These are phyloP conservation scores for Lactarius pseudohatsudake DNA, from an alignment of 768 basidiomycete species.

Conservation along the genomic window DNA sequence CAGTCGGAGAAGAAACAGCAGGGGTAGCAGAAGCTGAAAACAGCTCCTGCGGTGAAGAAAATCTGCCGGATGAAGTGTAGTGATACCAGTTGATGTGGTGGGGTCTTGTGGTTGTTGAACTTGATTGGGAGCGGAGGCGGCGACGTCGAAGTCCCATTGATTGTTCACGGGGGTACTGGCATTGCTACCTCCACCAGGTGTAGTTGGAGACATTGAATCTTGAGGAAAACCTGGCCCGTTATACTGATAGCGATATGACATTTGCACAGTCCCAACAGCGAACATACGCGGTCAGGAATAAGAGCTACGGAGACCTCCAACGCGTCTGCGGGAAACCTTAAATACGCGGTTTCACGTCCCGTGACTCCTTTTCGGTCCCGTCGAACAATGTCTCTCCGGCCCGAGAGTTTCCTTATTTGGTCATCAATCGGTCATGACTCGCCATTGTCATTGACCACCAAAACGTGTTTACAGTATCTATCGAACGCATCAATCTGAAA, in stretches of 20 bases:
- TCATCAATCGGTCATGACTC: background rate
- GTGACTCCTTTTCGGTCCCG: slow-evolving; percentile 25
- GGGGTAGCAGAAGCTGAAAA: slow-evolving; percentile 18
- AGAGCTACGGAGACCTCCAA: slow-evolving; percentile 10
- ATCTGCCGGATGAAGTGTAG: slow-evolving; percentile 26
- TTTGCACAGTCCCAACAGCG: slow-evolving; percentile 23
- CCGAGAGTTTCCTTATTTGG: slow-evolving; percentile 16
- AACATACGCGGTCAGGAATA: slow-evolving; percentile 27
- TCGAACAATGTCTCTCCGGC: slow-evolving; percentile 25
- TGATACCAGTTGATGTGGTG: slow-evolving; percentile 8
- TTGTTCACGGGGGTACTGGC: slow-evolving; percentile 28
- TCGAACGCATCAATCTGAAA: background rate
- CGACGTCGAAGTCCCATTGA: slow-evolving; percentile 27
- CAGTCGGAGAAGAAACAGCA: slow-evolving; percentile 19
- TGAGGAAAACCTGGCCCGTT: slow-evolving; percentile 20
- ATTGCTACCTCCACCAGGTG: slow-evolving; percentile 28
- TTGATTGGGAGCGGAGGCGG: slow-evolving; percentile 16
- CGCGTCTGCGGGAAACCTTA: slow-evolving; percentile 16
- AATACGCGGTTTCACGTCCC: slow-evolving; percentile 17
- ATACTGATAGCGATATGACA: slow-evolving; percentile 28
- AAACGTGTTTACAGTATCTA: background rate
- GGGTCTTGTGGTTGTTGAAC: slow-evolving; percentile 24
- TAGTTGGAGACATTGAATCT: slow-evolving; percentile 25
- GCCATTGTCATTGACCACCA: background rate
- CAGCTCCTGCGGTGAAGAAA: slow-evolving; percentile 23